Evolutionary conservation across 257 asterid genomes (phyloP).

Genomic region (Nemophila menziesii): DNA sequence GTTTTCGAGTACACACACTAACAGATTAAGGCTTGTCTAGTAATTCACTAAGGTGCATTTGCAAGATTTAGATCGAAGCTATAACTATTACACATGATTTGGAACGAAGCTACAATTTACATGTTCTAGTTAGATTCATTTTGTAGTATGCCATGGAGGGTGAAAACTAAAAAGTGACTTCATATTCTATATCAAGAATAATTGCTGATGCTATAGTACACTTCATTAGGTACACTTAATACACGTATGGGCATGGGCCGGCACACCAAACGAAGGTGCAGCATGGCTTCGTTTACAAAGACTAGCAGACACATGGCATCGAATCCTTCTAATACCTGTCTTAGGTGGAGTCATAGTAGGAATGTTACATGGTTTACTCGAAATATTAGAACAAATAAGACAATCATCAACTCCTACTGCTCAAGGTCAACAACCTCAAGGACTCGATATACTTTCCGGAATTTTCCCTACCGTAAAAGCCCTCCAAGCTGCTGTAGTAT

Average conservation of each 20-base stretch:
- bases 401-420: slow-evolving; percentile 62
- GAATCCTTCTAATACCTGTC: slow-evolving; percentile 85
- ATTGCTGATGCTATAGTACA: slow-evolving; percentile 8
- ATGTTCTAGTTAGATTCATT: neutral
- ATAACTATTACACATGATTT: too few relatives aligned
- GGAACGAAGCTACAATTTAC: neutral
- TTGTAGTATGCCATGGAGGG: neutral
- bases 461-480: slow-evolving; percentile 77
- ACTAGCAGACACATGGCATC: slow-evolving; percentile 93
- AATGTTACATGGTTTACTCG: slow-evolving; percentile 90
- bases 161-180: slow-evolving; percentile 1
- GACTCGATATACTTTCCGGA: slow-evolving; percentile 65
- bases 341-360: slow-evolving; percentile 97
- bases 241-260: slow-evolving; percentile 99
- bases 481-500: slow-evolving; percentile 81
- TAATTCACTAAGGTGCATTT: neutral
- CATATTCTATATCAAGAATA: neutral
- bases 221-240: slow-evolving; percentile 70
- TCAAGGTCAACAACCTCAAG: slow-evolving; percentile 76
- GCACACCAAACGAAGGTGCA: slow-evolving; percentile 97
- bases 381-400: slow-evolving; percentile 68
- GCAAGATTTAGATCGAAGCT: neutral
- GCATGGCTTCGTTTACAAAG: slow-evolving; percentile 95
- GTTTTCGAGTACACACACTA: neutral
- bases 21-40: neutral